Evolutionary conservation across 129 eudicot genomes (phyloP).

Genomic region (Lactuca sativa): DNA sequence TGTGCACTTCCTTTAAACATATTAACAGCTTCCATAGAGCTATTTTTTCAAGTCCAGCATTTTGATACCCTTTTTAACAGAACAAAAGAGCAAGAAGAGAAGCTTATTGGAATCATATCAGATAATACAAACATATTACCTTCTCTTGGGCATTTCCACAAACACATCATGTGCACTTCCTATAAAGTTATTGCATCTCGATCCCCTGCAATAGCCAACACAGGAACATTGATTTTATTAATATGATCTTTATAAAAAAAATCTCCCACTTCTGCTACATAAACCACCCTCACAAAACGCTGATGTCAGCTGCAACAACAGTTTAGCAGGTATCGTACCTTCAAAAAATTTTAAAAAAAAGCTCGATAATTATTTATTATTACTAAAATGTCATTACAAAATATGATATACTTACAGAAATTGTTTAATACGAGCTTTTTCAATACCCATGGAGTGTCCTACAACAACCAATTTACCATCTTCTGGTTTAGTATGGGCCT

Average conservation of each 20-base stretch:
- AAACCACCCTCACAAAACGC: slow-evolving; percentile 80
- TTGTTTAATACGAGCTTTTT: slow-evolving; percentile 84
- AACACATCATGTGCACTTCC: too few relatives aligned
- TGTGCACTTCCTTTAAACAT: too few relatives aligned
- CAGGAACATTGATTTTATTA: slow-evolving; percentile 62
- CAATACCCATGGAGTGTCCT: slow-evolving; percentile 98
- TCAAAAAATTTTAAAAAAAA: slow-evolving; percentile 30
- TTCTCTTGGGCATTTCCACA: too few relatives aligned
- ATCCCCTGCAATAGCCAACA: slow-evolving; percentile 92
- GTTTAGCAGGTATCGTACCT: slow-evolving; percentile 94
- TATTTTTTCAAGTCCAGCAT: too few relatives aligned
- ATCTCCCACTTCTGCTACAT: slow-evolving; percentile 63
- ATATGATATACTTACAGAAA: slow-evolving; percentile 59
- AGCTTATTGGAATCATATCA: too few relatives aligned
- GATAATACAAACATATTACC: too few relatives aligned
- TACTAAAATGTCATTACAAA: background rate
- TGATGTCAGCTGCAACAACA: slow-evolving; percentile 71
- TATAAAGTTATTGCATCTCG: slow-evolving; percentile 77
- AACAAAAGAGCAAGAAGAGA: too few relatives aligned
- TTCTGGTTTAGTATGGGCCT: slow-evolving; percentile 60
- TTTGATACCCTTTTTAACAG: too few relatives aligned
- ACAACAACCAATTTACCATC: slow-evolving; percentile 82
- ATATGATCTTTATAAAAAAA: slow-evolving; percentile 88
- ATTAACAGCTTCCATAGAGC: too few relatives aligned
- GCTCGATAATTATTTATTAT: slow-evolving; percentile 1